Conservation (phyloP, 2,329 filamentous ascomycete genomes). For the Beauveria bassiana region DNA sequence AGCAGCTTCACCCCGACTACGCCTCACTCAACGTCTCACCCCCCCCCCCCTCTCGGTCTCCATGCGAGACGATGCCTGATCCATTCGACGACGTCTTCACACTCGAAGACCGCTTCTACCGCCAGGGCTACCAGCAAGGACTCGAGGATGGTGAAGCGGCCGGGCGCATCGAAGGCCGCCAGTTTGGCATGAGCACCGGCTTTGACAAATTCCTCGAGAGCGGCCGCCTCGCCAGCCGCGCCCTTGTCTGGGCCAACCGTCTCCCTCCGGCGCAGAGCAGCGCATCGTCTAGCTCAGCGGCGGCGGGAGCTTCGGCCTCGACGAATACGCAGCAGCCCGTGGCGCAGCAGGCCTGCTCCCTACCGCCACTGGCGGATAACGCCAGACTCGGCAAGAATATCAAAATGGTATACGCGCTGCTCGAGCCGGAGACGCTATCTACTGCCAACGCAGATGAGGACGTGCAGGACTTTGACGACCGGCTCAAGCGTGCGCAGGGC, state of each 20-base stretch:
- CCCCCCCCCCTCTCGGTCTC: not conserved
- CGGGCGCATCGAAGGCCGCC: slow-evolving; percentile 79
- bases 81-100: slow-evolving; percentile 51
- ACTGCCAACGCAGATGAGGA: slow-evolving; percentile 81
- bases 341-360: slow-evolving; percentile 14
- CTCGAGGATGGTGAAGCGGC: slow-evolving; percentile 65
- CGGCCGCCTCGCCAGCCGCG: slow-evolving; percentile 69
- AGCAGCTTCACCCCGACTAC: not conserved
- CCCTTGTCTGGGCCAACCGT: slow-evolving; percentile 76
- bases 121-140: slow-evolving; percentile 72
- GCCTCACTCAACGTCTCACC: not conserved
- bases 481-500: slow-evolving; percentile 71
- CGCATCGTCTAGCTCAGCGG: not conserved
- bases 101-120: slow-evolving; percentile 66
- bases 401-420: slow-evolving; percentile 63
- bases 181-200: slow-evolving; percentile 84
- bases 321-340: not conserved
- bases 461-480: slow-evolving; percentile 86
- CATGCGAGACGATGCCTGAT: slow-evolving; percentile 30
- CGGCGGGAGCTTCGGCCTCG: not conserved
- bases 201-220: slow-evolving; percentile 86
- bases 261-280: slow-evolving; percentile 28
- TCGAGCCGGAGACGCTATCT: slow-evolving; percentile 69
- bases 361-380: slow-evolving; percentile 45
- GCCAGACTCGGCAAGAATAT: slow-evolving; percentile 70